Percentiles rank a stretch among this genome's conserved stretches.
Conservation (phyloP, 2,329 filamentous ascomycete species). For the Sporothrix curviconia region DNA sequence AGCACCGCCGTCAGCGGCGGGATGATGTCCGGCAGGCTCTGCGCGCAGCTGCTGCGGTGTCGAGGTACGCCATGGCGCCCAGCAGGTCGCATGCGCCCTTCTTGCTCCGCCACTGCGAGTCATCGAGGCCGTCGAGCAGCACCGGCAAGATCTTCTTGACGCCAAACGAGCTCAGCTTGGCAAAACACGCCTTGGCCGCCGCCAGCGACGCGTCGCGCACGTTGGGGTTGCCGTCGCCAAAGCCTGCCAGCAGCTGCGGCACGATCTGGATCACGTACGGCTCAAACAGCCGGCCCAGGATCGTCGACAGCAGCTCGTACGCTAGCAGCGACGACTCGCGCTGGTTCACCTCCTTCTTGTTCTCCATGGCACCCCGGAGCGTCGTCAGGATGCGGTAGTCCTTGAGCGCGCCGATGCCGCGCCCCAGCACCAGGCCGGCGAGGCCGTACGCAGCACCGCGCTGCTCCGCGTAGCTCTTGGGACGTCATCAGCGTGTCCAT, state of each 20-base stretch:
- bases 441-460: slow-evolving; percentile 92
- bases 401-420: slow-evolving; percentile 71
- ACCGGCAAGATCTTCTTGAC: slow-evolving; percentile 93
- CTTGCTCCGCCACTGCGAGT: slow-evolving; percentile 96
- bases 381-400: slow-evolving; percentile 82
- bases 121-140: slow-evolving; percentile 83
- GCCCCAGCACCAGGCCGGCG: slow-evolving; percentile 82
- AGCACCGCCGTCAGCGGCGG: slow-evolving; percentile 88
- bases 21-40: slow-evolving; percentile 92
- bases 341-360: slow-evolving; percentile 87
- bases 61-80: slow-evolving; percentile 96
- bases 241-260: slow-evolving; percentile 79
- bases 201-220: slow-evolving; percentile 91
- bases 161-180: slow-evolving; percentile 86
- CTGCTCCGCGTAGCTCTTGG: slow-evolving; percentile 86
- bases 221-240: slow-evolving; percentile 80
- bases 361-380: slow-evolving; percentile 77
- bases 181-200: slow-evolving; percentile 89
- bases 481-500: slow-evolving; percentile 75
- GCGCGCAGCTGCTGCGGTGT: slow-evolving; percentile 88
- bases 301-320: slow-evolving; percentile 80
- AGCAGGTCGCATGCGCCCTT: slow-evolving; percentile 95
- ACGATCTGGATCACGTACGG: slow-evolving; percentile 96
- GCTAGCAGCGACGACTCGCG: slow-evolving; percentile 83
- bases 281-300: slow-evolving; percentile 85